Evolutionary conservation across 805 yeast species (phyloP), one percentile per base, ranked within the genome.

Genomic region (Kluyveromyces starmeri): DNA sequence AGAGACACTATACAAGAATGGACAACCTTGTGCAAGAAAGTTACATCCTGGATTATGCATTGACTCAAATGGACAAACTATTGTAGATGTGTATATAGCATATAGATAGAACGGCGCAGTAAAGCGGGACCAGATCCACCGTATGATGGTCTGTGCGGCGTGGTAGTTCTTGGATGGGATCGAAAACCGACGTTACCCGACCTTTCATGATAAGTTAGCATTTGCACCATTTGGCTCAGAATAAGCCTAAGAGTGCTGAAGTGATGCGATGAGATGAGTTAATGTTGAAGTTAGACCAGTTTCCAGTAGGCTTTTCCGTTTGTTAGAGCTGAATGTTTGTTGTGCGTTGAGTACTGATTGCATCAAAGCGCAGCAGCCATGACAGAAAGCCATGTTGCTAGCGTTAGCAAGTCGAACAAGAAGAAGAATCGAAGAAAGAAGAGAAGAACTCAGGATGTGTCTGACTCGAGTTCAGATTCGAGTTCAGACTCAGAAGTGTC

Each of bases 21-120:
- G 94, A 83, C 42, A 85, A 73, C 27, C 62, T 92, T 53, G 59
- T 86, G 23, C 96, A 92, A 58, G 83, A 84, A 53, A 85, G 94
- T 51, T 89, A 71, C 50, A 67, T 84, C 30, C 58, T 92, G 41
- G 97, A 92, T 50, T 92, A 82, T 48, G 80, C 88, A 6, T 70
- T 88, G 37, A 76, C 75, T 35, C 82, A 83, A 52, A 86, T 81
- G 84, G 74, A 71, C 46, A 71, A 66, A 36, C 34, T 59, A 32
- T 45, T 53, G 17, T 52, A 45, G 23, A 26, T 7, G 9, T 26
- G 12, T 14, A 23, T 23, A 23, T 23, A 20, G 23, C 23, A 20
- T 23, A 23, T 23, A 23, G 5, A 23, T 20, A 20, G 8, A 20
- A 20, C 23, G 11, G 23, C 11, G 11, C 23, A 20, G 11, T 11